Evolutionary conservation across 1,139 yeast genomes (phyloP).

Genomic region (Pneumocystis wakefieldiae): DNA sequence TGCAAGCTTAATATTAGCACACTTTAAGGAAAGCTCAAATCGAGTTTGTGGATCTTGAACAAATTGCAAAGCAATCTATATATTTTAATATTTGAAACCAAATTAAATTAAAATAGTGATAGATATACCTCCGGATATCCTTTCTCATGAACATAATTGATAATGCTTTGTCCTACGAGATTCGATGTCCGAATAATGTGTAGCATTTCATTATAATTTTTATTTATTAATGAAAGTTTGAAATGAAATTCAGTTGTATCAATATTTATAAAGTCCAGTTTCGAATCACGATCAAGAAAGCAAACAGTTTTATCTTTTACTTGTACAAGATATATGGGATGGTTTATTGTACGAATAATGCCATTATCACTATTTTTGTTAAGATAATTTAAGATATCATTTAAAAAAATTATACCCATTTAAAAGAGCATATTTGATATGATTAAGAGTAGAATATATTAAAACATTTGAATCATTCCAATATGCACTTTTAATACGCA

Average conservation of each 20-base stretch:
- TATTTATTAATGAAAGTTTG: constrained; percentile 80
- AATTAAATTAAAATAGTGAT: constrained; percentile 19
- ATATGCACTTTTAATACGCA: constrained; percentile 90
- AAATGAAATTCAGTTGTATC: constrained; percentile 97
- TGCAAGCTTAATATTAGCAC: constrained; percentile 82
- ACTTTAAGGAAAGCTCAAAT: constrained; percentile 87
- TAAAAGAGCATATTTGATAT: constrained; percentile 79
- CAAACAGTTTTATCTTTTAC: constrained; percentile 58
- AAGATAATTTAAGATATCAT: not conserved
- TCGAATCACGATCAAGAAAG: constrained; percentile 74
- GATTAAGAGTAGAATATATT: constrained; percentile 86
- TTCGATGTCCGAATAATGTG: constrained; percentile 78
- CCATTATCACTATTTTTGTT: constrained; percentile 45
- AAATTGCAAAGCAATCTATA: constrained; percentile 64
- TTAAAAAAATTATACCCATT: constrained; percentile 37
- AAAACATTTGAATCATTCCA: constrained; percentile 94
- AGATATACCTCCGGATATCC: constrained; percentile 61
- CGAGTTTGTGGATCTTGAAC: constrained; percentile 94
- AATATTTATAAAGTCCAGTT: constrained; percentile 59
- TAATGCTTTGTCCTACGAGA: constrained; percentile 92
- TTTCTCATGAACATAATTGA: constrained; percentile 83
- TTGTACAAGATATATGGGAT: constrained; percentile 71
- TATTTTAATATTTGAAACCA: constrained; percentile 14
- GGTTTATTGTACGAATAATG: constrained; percentile 79
- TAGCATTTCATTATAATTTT: constrained; percentile 81